A percentile compares a stretch with the other conserved stretches of the same genome.
Evolutionary conservation across 176 grass and related monocot genomes (phyloP).

Genomic region (Cenchrus purpureus): DNA sequence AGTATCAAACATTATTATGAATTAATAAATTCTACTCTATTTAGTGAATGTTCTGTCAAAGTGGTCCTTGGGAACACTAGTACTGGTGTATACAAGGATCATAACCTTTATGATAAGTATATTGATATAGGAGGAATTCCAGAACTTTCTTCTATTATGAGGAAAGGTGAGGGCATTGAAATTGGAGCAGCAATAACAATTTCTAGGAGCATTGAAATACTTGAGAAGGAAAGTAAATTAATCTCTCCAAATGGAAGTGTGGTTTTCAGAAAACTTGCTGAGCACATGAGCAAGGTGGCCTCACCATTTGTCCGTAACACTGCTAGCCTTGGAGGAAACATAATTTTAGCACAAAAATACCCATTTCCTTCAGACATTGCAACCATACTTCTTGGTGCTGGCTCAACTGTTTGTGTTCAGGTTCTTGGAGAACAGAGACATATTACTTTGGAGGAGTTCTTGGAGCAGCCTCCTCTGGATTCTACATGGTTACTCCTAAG

Average conservation of each 20-base stretch:
- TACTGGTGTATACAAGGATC: constrained; percentile 76
- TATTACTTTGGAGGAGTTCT: constrained; percentile 72
- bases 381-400: constrained; percentile 73
- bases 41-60: constrained; percentile 47
- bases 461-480: constrained; percentile 54
- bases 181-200: constrained; percentile 73
- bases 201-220: constrained; percentile 53
- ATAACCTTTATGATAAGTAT: constrained; percentile 53
- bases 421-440: constrained; percentile 42
- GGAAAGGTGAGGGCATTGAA: constrained; percentile 44
- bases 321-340: constrained; percentile 78
- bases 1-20: constrained; percentile 55
- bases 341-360: constrained; percentile 72
- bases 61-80: constrained; percentile 70
- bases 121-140: constrained; percentile 71
- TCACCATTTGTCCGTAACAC: constrained; percentile 75
- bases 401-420: constrained; percentile 56
- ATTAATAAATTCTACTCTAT: constrained; percentile 43
- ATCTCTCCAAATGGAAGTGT: constrained; percentile 26
- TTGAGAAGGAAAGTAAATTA: constrained; percentile 37
- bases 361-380: constrained; percentile 70
- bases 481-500: constrained; percentile 56
- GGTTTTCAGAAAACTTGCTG: constrained; percentile 65
- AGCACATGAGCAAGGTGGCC: constrained; percentile 82
- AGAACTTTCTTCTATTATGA: constrained; percentile 54